Base-by-base conservation (phyloP, 805 yeast species). In the Candida adriatica region DNA sequence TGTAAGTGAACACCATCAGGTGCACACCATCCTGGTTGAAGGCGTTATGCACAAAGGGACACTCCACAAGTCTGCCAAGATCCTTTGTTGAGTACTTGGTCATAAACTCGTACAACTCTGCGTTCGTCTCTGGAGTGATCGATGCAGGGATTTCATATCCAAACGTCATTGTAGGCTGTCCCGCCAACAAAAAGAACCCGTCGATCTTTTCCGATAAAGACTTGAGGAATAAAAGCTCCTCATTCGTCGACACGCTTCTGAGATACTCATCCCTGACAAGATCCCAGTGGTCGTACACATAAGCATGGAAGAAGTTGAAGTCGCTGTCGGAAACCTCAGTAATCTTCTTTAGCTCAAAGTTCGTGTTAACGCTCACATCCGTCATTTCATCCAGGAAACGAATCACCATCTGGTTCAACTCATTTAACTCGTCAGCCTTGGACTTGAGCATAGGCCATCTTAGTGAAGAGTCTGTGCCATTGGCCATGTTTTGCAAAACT, bases 401-500 rank as follows among this genome's bases (percentile, higher is more conserved):
- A 20, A 56, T 57, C 10, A 75, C 52, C 33, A 57, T 61, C 5
- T 48, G 42, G 22, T 62, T 65, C 38, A 72, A 51, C 8, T 48
- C 56, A 4, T 49, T 39, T 15, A 74, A 37, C 31, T 71, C 73
- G 2, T 60, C 64, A 25, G 55, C 51, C 35, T 64, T 59, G 4
- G 63, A 35, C 6, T 53, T 53, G 27, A 79, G 53, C 2, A 75
- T 54, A 1, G 83, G 78, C 73, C 83, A 75, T 51, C 75, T 87
- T 29, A 79, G 59, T 15, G 78, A 56, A 6, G 67, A 64, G 4
- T 83, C 64, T 0, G 94, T 68, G 18, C 86, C 88, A 53, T 88
- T 90, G 1, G 94, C 95, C 61, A 88, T 73, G 43, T 80, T 74
- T 57, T 90, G 97, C 14, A 90, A 59, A 13, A 82, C 78, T 46